Conservation (phyloP, 441 rosid species). For the Pelargonium cotyledonis region DNA sequence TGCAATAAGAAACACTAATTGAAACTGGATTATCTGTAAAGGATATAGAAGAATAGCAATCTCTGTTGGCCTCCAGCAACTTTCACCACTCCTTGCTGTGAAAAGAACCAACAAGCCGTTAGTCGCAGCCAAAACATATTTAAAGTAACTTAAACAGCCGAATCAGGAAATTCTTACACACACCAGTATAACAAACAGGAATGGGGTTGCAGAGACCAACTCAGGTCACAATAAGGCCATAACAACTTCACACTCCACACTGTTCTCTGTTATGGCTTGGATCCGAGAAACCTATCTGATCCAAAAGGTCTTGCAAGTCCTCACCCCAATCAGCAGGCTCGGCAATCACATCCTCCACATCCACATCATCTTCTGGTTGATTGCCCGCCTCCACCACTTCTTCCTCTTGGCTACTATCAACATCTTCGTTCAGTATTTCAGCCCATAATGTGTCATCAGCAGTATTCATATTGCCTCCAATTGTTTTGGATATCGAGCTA, state of each 20-base stretch:
- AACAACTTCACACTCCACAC: slow-evolving; percentile 11
- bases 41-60: slow-evolving; percentile 35
- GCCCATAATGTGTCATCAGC: slow-evolving; percentile 31
- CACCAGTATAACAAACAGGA: slow-evolving; percentile 28
- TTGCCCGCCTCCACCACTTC: slow-evolving; percentile 27
- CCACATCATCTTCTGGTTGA: slow-evolving; percentile 38
- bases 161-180: slow-evolving; percentile 8
- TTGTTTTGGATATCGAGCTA: slow-evolving; percentile 17
- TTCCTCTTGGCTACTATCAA: slow-evolving; percentile 27
- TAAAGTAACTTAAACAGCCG: not conserved
- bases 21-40: slow-evolving; percentile 1
- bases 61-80: slow-evolving; percentile 32
- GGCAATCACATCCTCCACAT: slow-evolving; percentile 43
- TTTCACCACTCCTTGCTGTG: slow-evolving; percentile 32
- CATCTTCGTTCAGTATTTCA: slow-evolving; percentile 39
- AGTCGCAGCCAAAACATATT: slow-evolving; percentile 12
- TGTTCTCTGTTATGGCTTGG: slow-evolving; percentile 33
- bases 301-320: slow-evolving; percentile 47
- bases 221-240: slow-evolving; percentile 9
- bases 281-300: slow-evolving; percentile 58
- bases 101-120: slow-evolving; percentile 11
- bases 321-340: slow-evolving; percentile 38
- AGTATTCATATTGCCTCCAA: slow-evolving; percentile 19
- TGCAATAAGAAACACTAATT: not conserved
- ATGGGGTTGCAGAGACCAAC: slow-evolving; percentile 36